These are phyloP conservation scores for Mucor saturninus DNA, from an alignment of 371 early-diverging fungal species.

Conservation along the genomic window DNA sequence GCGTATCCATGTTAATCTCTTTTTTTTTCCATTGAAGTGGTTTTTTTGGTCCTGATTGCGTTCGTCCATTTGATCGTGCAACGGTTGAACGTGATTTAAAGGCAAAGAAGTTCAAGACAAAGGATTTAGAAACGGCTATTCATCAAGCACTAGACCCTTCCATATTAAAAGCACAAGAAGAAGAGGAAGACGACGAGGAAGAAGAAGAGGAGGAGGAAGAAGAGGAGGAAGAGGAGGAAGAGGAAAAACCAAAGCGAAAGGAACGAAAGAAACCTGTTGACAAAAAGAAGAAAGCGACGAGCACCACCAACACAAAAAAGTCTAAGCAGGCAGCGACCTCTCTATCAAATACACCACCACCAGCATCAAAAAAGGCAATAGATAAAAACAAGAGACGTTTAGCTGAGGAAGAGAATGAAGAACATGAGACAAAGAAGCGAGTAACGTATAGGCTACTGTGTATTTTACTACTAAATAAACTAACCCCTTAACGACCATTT, in stretches of 20 bases:
- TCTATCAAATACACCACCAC: no score
- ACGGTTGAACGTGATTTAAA: constrained; percentile 52
- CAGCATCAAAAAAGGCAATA: no score
- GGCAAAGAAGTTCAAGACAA: constrained; percentile 57
- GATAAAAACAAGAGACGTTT: constrained; percentile 3
- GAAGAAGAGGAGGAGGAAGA: constrained; percentile 27
- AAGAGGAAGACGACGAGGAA: constrained; percentile 22
- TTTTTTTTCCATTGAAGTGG: constrained; percentile 33
- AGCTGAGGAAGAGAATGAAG: not conserved
- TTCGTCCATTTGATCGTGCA: constrained; percentile 50
- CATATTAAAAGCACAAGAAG: constrained; percentile 29
- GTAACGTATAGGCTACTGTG: no score
- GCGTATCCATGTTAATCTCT: not conserved
- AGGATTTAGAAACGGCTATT: constrained; percentile 51
- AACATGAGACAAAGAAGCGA: not conserved
- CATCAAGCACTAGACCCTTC: constrained; percentile 45
- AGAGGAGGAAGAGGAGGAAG: constrained; percentile 16
- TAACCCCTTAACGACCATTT: no score
- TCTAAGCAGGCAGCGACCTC: not conserved
- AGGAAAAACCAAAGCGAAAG: constrained; percentile 21
- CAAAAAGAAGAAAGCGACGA: constrained; percentile 1
- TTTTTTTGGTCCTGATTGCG: constrained; percentile 55
- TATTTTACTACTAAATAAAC: not conserved
- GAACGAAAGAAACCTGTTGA: constrained; percentile 18
- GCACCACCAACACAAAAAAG: not conserved